Conservation (phyloP, 2,329 filamentous ascomycete genomes). For the Pseudocercospora cruenta region DNA sequence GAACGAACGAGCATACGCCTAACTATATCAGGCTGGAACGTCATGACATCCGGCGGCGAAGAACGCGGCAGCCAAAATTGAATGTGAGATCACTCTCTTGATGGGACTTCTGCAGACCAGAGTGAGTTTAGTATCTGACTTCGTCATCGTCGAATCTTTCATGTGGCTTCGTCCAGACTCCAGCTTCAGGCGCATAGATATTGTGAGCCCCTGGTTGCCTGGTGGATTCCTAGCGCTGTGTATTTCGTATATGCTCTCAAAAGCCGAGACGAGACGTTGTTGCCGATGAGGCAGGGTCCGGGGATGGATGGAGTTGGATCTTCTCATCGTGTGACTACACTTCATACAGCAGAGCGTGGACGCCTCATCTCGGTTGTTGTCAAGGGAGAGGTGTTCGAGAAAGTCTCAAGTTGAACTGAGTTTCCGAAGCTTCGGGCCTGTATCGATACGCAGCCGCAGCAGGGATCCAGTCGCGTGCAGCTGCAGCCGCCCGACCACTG, state of each 20-base stretch:
- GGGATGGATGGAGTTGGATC: not conserved
- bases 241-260: not conserved
- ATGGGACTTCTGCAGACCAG: no score
- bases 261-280: slow-evolving; percentile 2
- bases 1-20: no score
- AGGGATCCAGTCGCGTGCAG: not conserved
- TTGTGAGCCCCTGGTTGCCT: slow-evolving; percentile 3
- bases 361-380: slow-evolving; percentile 23
- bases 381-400: slow-evolving; percentile 15
- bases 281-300: slow-evolving; percentile 2
- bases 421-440: not conserved
- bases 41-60: no score
- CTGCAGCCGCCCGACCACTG: slow-evolving; percentile 1
- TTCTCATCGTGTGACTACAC: not conserved
- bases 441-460: not conserved
- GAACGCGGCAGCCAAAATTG: no score
- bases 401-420: not conserved
- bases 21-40: no score
- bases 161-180: not conserved
- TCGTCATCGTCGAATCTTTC: not conserved
- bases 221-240: not conserved
- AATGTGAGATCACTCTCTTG: no score
- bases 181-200: not conserved
- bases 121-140: no score
- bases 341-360: not conserved